Evolutionary conservation across 805 yeast genomes (phyloP), one percentile per base, ranked within the genome.

Genomic region (Yarrowia sp.): DNA sequence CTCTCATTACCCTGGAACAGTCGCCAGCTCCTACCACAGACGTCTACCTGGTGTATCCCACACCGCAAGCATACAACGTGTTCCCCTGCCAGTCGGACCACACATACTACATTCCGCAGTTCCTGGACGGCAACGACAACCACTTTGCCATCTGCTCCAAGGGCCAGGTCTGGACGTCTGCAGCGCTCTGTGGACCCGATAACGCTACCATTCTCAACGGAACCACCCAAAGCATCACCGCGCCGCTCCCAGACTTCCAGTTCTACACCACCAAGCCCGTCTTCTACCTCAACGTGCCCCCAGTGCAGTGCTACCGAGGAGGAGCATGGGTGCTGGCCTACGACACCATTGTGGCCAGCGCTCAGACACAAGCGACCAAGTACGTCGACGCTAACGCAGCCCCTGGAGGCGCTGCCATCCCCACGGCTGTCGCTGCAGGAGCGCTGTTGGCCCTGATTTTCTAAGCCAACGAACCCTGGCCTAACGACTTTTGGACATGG

Each of bases 81-180:
- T 59, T 59, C 35, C 65, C 65, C 16, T 59, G 65, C 65, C 65
- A 59, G 42, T 32, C 65, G 52, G 65, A 59, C 52, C 61, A 52
- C 49, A 56, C 68, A 2, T 53, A 68, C 41, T 59, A 66, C 52
- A 52, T 64, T 38, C 56, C 69, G 22, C 19, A 63, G 16, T 55
- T 43, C 26, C 66, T 55, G n/a, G 66, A 67, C 5, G 35, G 15
- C 59, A 69, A 50, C 40, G 22, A 79, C n/a, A 59, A 59, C 65
- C 65, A 59, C 41, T 59, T 59, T 45, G 65, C 65, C 41, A 16
- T 59, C 16, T 59, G 65, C 42, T 59, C 65, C 32, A 36, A 59
- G 46, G 65, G 65, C 41, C 65, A 59, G 46, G 65, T 59, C 5
- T 59, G 65, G 65, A 59, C 65, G 5, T 40, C 65, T 5, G 50